A percentile compares a stretch with the other conserved stretches of the same genome.
Evolutionary conservation across 257 asterid genomes (phyloP).

Genomic region (Solanum rostratum): DNA sequence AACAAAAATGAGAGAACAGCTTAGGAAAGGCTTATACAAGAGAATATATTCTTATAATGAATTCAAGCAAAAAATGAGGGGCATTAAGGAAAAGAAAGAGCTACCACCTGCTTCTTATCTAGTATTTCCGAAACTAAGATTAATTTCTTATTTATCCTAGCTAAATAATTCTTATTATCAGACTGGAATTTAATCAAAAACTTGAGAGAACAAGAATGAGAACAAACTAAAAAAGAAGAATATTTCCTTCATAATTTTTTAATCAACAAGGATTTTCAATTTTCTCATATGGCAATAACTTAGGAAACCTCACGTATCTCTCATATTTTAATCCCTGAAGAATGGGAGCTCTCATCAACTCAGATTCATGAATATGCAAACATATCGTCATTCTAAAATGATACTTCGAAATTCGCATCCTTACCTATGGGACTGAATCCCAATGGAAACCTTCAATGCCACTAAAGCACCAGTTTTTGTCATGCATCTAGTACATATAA

Average conservation of each 20-base stretch:
- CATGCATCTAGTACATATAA: background rate
- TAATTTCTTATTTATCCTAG: background rate
- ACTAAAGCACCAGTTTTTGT: background rate
- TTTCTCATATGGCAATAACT: background rate
- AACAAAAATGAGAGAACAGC: background rate
- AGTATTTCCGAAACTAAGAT: background rate
- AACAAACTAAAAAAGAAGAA: background rate
- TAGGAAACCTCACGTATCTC: background rate
- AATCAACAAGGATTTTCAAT: background rate
- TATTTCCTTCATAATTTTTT: background rate
- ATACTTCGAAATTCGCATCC: background rate
- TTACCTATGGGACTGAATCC: background rate
- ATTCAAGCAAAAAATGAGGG: background rate
- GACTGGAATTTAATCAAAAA: background rate
- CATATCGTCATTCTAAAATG: background rate
- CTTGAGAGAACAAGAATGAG: background rate
- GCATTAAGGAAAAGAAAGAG: background rate
- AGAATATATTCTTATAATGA: background rate
- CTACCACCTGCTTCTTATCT: background rate
- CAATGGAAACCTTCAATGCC: background rate
- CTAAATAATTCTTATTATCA: background rate
- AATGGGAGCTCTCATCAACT: background rate
- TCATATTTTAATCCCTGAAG: background rate
- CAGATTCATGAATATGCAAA: background rate
- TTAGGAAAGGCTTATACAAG: background rate